Evolutionary conservation across 1,284 basidiomycete species (phyloP), one percentile per base, ranked within the genome.

Genomic region (Fomitopsis palustris): DNA sequence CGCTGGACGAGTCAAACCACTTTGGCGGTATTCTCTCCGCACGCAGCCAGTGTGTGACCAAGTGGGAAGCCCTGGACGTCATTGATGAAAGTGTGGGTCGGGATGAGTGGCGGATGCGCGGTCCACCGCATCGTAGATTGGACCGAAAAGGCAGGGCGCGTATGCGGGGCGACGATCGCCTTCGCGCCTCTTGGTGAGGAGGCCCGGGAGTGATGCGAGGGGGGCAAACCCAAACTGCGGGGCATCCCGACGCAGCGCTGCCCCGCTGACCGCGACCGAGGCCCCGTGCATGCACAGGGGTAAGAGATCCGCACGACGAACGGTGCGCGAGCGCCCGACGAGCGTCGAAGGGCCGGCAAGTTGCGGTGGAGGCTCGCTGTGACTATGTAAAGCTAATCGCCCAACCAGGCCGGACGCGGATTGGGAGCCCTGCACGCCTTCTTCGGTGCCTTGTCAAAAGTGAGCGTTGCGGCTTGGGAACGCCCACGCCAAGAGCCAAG

Each of bases 401-500:
- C 27, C 23, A 16, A 47, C 45, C 45, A 37, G 25, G 21, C 19
- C 21, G 45, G 25, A n/a, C n/a, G 12, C 25, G 45, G 16, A 17
- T 29, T 47, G 3, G 23, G 25, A 47, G 45, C 1, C 8, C 21
- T 45, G 19, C 9, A 14, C 9, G 43, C 45, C 45, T 47, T 27
- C 45, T 47, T 52, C 49, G 29, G 49, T 52, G 49, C 49, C 29
- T 52, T 29, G 47, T 51, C 31, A 19, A n/a, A n/a, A 29, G 31
- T 17, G 23, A 49, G 25, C 45, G 25, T 49, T n/a, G 47, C 17
- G 49, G 49, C 49, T 37, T 37, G 35, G 49, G 14, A 31, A 35
- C 49, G 49, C 49, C 31, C 49, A 16, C 33, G 49, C 49, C 49
- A 52, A 52, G 49, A 37, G 49, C 49, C 49, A 52, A 52, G 49